phyloP scores from a whole-genome alignment of 2,329 filamentous ascomycete species.

The Apiospora kogelbergensis region DNA sequence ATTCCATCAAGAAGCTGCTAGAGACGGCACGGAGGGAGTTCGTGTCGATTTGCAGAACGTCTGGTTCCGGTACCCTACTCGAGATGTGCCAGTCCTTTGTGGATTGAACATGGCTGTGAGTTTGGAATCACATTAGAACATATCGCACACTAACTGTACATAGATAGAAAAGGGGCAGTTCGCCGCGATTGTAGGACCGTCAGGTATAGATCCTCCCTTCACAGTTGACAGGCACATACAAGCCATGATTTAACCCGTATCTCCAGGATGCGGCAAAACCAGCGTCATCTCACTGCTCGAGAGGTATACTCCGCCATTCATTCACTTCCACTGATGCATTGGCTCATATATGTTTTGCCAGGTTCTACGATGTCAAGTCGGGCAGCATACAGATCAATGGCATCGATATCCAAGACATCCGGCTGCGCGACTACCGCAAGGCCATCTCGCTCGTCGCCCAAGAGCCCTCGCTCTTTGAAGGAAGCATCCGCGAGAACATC shows the following conservation, averaged over 20 bases:
- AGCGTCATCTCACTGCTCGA: conserved; percentile 67
- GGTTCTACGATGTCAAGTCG: conserved; percentile 52
- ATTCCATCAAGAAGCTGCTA: conserved; percentile 34
- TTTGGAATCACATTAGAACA: not conserved
- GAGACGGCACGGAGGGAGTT: conserved; percentile 45
- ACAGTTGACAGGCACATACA: not conserved
- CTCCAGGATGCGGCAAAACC: conserved; percentile 62
- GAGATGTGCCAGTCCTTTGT: conserved; percentile 56
- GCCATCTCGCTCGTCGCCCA: conserved; percentile 58
- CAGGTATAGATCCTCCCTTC: conserved; percentile 39
- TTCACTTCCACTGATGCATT: conserved; percentile 58
- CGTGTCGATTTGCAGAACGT: conserved; percentile 57
- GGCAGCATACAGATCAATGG: conserved; percentile 54
- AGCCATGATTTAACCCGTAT: conserved; percentile 16
- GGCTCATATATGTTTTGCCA: conserved; percentile 68
- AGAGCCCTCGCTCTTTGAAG: conserved; percentile 56
- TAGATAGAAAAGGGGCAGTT: conserved; percentile 66
- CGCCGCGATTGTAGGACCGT: conserved; percentile 68
- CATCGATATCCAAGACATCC: conserved; percentile 42
- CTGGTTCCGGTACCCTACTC: conserved; percentile 61
- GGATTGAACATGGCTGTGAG: conserved; percentile 56
- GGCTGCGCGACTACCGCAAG: conserved; percentile 47
- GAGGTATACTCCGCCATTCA: conserved; percentile 55
- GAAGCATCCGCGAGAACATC: conserved; percentile 56
- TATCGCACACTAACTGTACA: conserved; percentile 14